Evolutionary conservation across 2,329 filamentous ascomycete species (phyloP), one percentile per base, ranked within the genome.

Genomic region (Neofusicoccum sp.): DNA sequence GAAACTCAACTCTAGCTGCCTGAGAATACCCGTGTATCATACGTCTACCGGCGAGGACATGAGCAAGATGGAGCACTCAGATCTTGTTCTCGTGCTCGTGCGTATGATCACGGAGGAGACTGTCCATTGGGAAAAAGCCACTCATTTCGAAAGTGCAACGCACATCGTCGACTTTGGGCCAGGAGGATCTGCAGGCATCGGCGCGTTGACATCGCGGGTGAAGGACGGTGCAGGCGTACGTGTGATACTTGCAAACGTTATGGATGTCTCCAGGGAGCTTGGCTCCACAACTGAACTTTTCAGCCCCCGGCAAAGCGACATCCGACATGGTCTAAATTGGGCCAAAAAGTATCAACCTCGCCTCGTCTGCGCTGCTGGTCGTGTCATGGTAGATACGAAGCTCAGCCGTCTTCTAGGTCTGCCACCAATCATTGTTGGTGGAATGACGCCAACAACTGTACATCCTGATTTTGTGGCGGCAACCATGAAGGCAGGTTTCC

Each of bases 401-500:
- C 95, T 97, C 90, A 96, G 91, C 77, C 85, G 92, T 69, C 81
- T 96, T 16, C 82, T 97, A n/a, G 93, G 93, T 70, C 82, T 96
- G 4, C 92, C 93, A 7, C 93, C 93, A 0, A 82, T 97, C 66
- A 89, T 97, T 82, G 93, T 97, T 65, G 92, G 93, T 64, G 93
- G 93, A 75, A 97, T 97, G 93, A 97, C 93, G 1, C 93, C 93
- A 12, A 87, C 86, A 65, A 97, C 93, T 0, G 91, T 96, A 3
- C 87, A 91, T 0, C 95, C 91, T 89, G 92, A 96, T 77, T 96
- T 97, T 69, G 91, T 97, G 48, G 89, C 92, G 6, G 91, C 92
- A 1, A 94, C 92, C n/a, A 96, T 96, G 91, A 94, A 94, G 69
- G 92, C 93, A 61, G 93, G 93, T n/a, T 97, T 96, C 77, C 91